phyloP scores from a whole-genome alignment of 345 rosid species.

The Lenwebbia sp. region DNA sequence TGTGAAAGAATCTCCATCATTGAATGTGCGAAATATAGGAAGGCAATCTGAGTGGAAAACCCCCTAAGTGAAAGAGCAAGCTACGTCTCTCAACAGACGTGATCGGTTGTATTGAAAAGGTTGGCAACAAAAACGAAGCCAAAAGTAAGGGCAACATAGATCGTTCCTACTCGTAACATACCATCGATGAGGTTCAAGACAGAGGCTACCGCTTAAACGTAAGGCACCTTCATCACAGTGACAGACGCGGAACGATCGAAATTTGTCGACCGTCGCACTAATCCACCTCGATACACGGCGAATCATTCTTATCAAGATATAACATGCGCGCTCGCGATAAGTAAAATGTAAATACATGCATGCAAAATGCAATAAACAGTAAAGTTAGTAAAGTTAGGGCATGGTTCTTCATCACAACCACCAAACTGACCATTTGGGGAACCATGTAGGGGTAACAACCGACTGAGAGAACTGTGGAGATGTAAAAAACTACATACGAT shows the following conservation, averaged over 20 bases:
- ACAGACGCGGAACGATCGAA: neutral
- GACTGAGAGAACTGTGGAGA: neutral
- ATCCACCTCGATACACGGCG: neutral
- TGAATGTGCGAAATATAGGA: neutral
- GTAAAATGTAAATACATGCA: neutral
- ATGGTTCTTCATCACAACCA: neutral
- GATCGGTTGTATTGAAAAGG: neutral
- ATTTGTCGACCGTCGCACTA: accelerated
- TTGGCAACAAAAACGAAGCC: neutral
- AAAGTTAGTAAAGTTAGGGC: neutral
- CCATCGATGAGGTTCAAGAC: accelerated
- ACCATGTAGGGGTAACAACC: neutral
- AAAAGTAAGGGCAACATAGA: neutral
- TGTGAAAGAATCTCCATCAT: neutral
- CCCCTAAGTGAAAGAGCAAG: neutral
- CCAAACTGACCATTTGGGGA: neutral
- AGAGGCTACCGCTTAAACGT: neutral
- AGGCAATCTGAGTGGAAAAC: neutral
- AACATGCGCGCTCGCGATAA: neutral
- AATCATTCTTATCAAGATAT: neutral
- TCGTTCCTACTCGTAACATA: neutral
- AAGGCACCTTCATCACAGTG: neutral
- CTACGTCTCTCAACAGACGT: neutral
- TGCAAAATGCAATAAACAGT: neutral
- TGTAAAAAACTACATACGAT: neutral